Evolutionary conservation across 176 grass and related monocot species (phyloP), one percentile per base, ranked within the genome.

Genomic region (Oropetium thomaeum): DNA sequence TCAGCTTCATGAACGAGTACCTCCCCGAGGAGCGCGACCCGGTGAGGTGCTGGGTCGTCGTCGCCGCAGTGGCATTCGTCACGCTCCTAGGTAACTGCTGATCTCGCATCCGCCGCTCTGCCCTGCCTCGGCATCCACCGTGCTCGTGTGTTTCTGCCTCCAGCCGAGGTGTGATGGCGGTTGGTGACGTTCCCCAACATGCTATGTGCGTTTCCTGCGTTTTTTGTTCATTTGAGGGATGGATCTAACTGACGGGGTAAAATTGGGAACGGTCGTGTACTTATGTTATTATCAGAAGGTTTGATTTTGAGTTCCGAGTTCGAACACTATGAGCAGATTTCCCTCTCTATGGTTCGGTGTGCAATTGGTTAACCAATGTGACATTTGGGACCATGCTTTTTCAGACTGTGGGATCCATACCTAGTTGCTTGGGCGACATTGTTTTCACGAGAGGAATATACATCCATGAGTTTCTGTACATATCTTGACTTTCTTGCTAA

Each of bases 1-100:
- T 98, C 69, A 87, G 82, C 67, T 98, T 98, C 86, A 88, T 98
- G 84, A 98, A 98, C 82, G 91, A 94, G 75, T 98, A 88, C 89
- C 87, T 98, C 63, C 96, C 96, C 1, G 96, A 98, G 86, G 96
- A 98, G 73, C 91, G 92, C 38, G 96, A 98, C 74, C 96, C 96
- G 41, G 70, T 69, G 49, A 88, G 90, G 48, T 88, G 91, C 2
- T 98, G 96, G 96, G 68, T 69, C 40, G 65, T 94, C 76, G 87
- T 98, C 68, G 84, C 92, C 63, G 81, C 85, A 12, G 96, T 98
- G 75, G 88, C 90, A 19, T 86, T 92, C 23, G 65, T 94, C 62
- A 83, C 96, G 28, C 78, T 98, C 52, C 45, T 90, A 76, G 91
- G 96, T 98, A 89, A 74, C 67, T 40, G 48, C 57, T 37, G 67